A percentile compares a stretch with the other conserved stretches of the same genome.
These are phyloP conservation scores for Phaeosphaeria sp. DNA, from an alignment of 2,329 filamentous ascomycete genomes.

Conservation along the genomic window DNA sequence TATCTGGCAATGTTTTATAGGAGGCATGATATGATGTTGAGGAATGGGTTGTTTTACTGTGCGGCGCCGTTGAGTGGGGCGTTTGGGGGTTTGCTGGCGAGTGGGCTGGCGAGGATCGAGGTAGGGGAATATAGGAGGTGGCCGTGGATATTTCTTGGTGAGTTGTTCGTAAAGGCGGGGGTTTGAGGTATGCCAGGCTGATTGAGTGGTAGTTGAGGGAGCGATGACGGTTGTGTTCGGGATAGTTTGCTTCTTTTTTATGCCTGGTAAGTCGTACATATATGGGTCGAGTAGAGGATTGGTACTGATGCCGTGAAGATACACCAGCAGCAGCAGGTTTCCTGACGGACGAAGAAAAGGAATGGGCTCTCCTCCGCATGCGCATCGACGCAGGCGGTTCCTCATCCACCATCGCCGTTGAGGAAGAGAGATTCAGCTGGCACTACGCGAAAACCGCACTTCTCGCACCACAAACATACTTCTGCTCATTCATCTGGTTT, in stretches of 20 bases:
- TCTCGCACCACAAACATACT: conserved; percentile 44
- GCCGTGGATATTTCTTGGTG: conserved; percentile 36
- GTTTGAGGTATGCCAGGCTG: neutral
- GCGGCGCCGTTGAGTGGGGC: conserved; percentile 50
- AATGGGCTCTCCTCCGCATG: conserved; percentile 35
- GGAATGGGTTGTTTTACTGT: conserved; percentile 49
- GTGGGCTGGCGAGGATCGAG: conserved; percentile 50
- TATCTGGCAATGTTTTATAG: conserved; percentile 54
- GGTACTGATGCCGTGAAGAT: conserved; percentile 25
- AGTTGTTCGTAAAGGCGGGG: neutral
- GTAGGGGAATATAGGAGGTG: conserved; percentile 48
- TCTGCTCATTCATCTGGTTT: conserved; percentile 48
- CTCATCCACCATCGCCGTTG: conserved; percentile 32
- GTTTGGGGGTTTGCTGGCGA: conserved; percentile 53
- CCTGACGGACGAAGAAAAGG: conserved; percentile 35
- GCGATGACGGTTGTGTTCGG: conserved; percentile 46
- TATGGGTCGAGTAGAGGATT: neutral
- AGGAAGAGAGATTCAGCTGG: conserved; percentile 51
- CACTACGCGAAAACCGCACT: conserved; percentile 48
- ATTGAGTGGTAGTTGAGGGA: conserved; percentile 44
- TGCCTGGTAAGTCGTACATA: conserved; percentile 47
- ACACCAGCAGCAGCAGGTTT: conserved; percentile 48
- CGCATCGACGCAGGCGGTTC: conserved; percentile 36
- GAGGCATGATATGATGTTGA: conserved; percentile 50
- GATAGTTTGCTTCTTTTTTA: conserved; percentile 56